Conservation (phyloP, 106 monocot species). For the Dendrobium nobile region DNA sequence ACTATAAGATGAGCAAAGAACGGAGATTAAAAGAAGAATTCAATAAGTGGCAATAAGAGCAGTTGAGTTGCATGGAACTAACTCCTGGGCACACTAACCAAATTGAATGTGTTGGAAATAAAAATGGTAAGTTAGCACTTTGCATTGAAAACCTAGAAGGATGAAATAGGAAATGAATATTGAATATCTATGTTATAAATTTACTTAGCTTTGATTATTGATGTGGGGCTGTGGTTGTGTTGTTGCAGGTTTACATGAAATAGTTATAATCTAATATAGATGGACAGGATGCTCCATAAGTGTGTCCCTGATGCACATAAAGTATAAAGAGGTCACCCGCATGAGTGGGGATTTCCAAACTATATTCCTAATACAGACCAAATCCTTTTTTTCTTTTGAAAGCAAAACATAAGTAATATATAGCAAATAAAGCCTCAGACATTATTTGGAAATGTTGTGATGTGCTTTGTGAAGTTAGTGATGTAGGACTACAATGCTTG, state of each 20-base stretch:
- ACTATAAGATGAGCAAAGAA: not conserved
- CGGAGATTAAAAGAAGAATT: not conserved
- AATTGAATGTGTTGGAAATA: not conserved
- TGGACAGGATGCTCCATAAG: not conserved
- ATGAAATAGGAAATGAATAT: not conserved
- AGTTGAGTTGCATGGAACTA: not conserved
- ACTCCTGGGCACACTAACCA: not conserved
- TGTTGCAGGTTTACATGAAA: not conserved
- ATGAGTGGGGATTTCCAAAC: not conserved
- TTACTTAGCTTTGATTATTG: not conserved
- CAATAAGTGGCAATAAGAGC: not conserved
- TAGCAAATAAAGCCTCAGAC: not conserved
- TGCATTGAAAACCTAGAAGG: not conserved
- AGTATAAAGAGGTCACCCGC: not conserved
- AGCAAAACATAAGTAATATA: not conserved
- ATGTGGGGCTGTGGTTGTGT: not conserved
- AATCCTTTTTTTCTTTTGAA: not conserved
- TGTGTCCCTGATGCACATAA: not conserved
- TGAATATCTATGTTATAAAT: not conserved
- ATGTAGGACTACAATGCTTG: too few species aligned
- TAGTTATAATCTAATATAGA: too few species aligned
- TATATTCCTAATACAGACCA: not conserved
- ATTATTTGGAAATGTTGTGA: not conserved
- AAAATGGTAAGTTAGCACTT: not conserved
- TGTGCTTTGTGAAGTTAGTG: not conserved